A percentile compares a stretch with the other conserved stretches of the same genome.
phyloP scores from a whole-genome alignment of 495 filamentous ascomycete genomes.

The Penicillium waksmanii region DNA sequence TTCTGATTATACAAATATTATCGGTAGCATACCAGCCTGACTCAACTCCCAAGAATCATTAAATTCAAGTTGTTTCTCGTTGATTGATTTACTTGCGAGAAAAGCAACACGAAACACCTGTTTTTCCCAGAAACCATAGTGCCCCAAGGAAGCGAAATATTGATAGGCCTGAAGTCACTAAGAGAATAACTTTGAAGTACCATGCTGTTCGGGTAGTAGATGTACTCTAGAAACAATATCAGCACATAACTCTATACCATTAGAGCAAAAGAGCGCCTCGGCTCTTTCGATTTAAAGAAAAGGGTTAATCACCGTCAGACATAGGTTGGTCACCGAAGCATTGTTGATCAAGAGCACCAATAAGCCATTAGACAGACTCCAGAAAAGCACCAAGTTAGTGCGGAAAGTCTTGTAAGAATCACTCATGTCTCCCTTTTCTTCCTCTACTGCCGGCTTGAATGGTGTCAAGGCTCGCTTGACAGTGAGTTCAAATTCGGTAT shows the following conservation, averaged over 20 bases:
- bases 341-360: slow-evolving; percentile 82
- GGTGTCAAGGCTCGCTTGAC: slow-evolving; percentile 75
- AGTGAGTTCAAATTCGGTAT: slow-evolving; percentile 86
- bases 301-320: slow-evolving; percentile 66
- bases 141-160: slow-evolving; percentile 80
- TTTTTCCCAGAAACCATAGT: slow-evolving; percentile 80
- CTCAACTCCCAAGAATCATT: not conserved
- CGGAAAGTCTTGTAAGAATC: slow-evolving; percentile 95
- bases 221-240: slow-evolving; percentile 12
- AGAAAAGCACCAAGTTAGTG: slow-evolving; percentile 77
- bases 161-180: slow-evolving; percentile 74
- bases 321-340: slow-evolving; percentile 71
- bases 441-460: slow-evolving; percentile 65
- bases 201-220: slow-evolving; percentile 66
- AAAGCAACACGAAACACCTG: slow-evolving; percentile 84
- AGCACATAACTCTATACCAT: not conserved
- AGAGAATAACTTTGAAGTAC: slow-evolving; percentile 83
- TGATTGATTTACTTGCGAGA: not conserved
- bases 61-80: not conserved
- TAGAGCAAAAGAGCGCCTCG: not conserved
- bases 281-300: not conserved
- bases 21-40: too few species aligned
- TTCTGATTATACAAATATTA: too few species aligned
- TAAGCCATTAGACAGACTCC: slow-evolving; percentile 85
- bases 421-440: slow-evolving; percentile 73